These are phyloP conservation scores for Maudiozyma turicensis DNA, from an alignment of 805 yeast genomes.

Conservation along the genomic window DNA sequence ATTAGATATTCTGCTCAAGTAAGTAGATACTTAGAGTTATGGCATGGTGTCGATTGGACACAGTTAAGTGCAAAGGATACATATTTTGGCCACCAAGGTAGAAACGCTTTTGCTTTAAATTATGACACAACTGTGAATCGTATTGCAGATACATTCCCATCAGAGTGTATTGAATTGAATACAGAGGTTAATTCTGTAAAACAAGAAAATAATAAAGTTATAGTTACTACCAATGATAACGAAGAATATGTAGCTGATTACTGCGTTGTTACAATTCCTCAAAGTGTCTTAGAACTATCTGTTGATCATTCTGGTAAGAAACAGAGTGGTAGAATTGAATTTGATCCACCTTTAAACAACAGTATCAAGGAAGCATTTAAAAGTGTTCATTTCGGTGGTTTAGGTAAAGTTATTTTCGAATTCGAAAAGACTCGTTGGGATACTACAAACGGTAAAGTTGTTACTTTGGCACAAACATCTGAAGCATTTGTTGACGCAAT, in stretches of 20 bases:
- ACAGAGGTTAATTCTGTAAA: slow-evolving; percentile 33
- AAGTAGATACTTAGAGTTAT: slow-evolving; percentile 53
- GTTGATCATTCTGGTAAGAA: slow-evolving; percentile 3
- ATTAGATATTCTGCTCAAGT: slow-evolving; percentile 41
- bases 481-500: slow-evolving; percentile 11
- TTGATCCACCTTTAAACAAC: slow-evolving; percentile 48
- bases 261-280: slow-evolving; percentile 68
- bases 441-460: slow-evolving; percentile 39
- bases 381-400: slow-evolving; percentile 49
- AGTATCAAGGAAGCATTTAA: slow-evolving; percentile 35
- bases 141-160: slow-evolving; percentile 33
- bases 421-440: slow-evolving; percentile 58
- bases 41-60: slow-evolving; percentile 72
- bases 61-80: slow-evolving; percentile 59
- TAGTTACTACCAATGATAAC: slow-evolving; percentile 31
- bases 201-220: slow-evolving; percentile 20
- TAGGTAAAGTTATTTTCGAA: slow-evolving; percentile 67
- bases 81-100: slow-evolving; percentile 61
- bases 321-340: slow-evolving; percentile 38
- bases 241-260: slow-evolving; percentile 37
- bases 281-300: slow-evolving; percentile 48
- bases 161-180: slow-evolving; percentile 31
- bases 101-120: slow-evolving; percentile 59
- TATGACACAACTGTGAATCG: slow-evolving; percentile 44
- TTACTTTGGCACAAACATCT: slow-evolving; percentile 32